Conservation (phyloP, 78 protist species). For the Planoprotostelium fungivorum region DNA sequence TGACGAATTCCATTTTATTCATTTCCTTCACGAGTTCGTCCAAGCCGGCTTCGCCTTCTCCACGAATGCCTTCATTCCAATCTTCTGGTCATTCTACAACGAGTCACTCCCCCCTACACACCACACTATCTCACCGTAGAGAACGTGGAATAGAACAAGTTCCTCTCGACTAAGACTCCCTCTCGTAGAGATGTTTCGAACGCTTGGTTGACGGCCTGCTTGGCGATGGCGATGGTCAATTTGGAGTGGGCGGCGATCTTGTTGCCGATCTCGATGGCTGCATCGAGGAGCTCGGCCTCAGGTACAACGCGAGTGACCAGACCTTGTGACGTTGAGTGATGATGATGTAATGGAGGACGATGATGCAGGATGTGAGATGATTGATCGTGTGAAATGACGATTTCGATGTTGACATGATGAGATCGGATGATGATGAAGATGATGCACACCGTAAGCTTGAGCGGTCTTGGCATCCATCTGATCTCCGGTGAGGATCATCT, state of each 20-base stretch:
- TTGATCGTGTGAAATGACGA: too few relatives aligned
- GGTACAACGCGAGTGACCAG: constrained; percentile 20
- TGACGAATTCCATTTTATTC: too few relatives aligned
- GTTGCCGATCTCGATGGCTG: constrained; percentile 30
- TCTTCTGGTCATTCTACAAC: constrained; percentile 81
- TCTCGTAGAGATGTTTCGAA: constrained; percentile 75
- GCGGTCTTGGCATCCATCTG: constrained; percentile 71
- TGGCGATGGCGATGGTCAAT: constrained; percentile 66
- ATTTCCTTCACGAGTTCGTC: constrained; percentile 25
- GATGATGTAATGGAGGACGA: too few relatives aligned
- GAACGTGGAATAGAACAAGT: constrained; percentile 90
- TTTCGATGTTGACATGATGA: too few relatives aligned
- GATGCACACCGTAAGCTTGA: neutral
- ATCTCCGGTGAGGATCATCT: constrained; percentile 84
- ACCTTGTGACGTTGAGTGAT: too few relatives aligned
- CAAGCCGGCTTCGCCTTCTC: constrained; percentile 82
- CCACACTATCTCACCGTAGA: constrained; percentile 9
- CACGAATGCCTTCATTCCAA: constrained; percentile 92
- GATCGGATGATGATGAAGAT: too few relatives aligned
- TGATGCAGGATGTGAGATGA: too few relatives aligned
- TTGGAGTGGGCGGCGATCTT: constrained; percentile 76
- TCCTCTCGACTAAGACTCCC: constrained; percentile 80
- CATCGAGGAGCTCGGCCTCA: constrained; percentile 1
- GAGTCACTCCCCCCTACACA: neutral
- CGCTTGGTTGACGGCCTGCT: constrained; percentile 82